phyloP scores from a whole-genome alignment of 1,284 basidiomycete genomes.

The Fistulina hepatica region DNA sequence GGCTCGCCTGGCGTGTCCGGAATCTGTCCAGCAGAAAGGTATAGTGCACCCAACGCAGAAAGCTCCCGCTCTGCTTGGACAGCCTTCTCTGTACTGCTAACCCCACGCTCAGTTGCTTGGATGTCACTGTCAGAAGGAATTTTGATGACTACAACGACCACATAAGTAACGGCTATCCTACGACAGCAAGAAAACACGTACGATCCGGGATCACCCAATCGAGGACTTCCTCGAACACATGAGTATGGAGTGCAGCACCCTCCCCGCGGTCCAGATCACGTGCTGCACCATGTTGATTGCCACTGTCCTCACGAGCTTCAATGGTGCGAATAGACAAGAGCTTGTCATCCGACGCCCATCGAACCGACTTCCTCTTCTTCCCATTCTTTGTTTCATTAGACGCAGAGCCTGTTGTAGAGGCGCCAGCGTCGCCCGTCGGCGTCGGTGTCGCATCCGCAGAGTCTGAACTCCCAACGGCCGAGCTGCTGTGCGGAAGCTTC shows the following conservation, averaged over 20 bases:
- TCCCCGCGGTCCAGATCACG: conserved; percentile 78
- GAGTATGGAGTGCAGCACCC: conserved; percentile 69
- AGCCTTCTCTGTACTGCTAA: conserved; percentile 51
- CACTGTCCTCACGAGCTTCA: conserved; percentile 78
- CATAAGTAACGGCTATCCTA: background rate
- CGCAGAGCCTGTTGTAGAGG: conserved; percentile 26
- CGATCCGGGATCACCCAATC: conserved; percentile 72
- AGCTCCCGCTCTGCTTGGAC: conserved; percentile 67
- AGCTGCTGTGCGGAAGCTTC: too few relatives aligned
- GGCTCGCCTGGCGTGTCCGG: conserved; percentile 70
- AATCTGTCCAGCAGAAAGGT: conserved; percentile 55
- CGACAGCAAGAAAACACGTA: conserved; percentile 28
- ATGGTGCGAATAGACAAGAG: conserved; percentile 66
- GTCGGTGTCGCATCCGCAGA: conserved; percentile 30
- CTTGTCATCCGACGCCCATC: conserved; percentile 61
- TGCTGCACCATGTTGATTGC: conserved; percentile 43
- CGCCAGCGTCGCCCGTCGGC: conserved; percentile 16
- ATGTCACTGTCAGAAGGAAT: conserved; percentile 38
- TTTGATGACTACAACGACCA: conserved; percentile 28
- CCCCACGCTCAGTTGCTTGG: conserved; percentile 44
- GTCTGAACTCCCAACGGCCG: too few relatives aligned
- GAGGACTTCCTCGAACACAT: conserved; percentile 69
- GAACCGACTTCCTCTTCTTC: conserved; percentile 64
- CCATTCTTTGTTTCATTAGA: conserved; percentile 33
- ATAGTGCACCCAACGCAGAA: conserved; percentile 62